Percentiles rank a stretch among this genome's conserved stretches.
Conservation (phyloP, 768 basidiomycete species). For the Melanogaster broomeanus region DNA sequence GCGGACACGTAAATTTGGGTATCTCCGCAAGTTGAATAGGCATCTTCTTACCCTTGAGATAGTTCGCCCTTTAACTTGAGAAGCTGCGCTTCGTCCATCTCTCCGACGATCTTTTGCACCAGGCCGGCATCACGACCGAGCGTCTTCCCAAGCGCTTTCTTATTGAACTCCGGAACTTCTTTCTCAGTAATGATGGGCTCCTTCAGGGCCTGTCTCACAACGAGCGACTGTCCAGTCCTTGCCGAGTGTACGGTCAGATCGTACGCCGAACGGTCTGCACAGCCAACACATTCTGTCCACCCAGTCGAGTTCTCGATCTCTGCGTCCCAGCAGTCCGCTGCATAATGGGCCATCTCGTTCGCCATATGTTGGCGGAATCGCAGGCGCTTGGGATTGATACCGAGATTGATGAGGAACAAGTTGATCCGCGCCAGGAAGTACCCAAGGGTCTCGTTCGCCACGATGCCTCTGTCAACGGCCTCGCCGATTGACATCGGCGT, state of each 20-base stretch:
- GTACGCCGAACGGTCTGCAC: conserved; percentile 97
- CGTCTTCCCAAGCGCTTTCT: conserved; percentile 85
- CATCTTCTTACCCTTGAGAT: conserved; percentile 61
- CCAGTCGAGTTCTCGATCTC: conserved; percentile 86
- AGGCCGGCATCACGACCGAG: conserved; percentile 81
- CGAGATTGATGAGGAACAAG: conserved; percentile 87
- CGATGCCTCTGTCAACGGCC: conserved; percentile 80
- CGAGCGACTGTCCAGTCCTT: conserved; percentile 80
- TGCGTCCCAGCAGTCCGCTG: conserved; percentile 99
- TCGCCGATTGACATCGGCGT: conserved; percentile 78
- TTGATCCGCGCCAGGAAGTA: conserved; percentile 95
- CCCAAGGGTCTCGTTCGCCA: conserved; percentile 96
- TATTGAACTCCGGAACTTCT: conserved; percentile 79
- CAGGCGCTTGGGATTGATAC: conserved; percentile 78
- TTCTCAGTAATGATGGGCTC: conserved; percentile 84
- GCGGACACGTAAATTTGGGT: neutral
- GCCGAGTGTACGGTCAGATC: conserved; percentile 89
- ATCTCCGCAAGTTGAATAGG: conserved; percentile 9
- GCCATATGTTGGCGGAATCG: conserved; percentile 98
- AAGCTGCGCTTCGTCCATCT: conserved; percentile 67
- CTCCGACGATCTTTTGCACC: conserved; percentile 64
- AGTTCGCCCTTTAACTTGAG: conserved; percentile 69
- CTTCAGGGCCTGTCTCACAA: conserved; percentile 84
- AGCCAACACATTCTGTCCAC: conserved; percentile 99
- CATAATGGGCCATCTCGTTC: conserved; percentile 99